A percentile compares a stretch with the other conserved stretches of the same genome.
phyloP scores from a whole-genome alignment of 306 rosid species.

The Prunus fruticosa region DNA sequence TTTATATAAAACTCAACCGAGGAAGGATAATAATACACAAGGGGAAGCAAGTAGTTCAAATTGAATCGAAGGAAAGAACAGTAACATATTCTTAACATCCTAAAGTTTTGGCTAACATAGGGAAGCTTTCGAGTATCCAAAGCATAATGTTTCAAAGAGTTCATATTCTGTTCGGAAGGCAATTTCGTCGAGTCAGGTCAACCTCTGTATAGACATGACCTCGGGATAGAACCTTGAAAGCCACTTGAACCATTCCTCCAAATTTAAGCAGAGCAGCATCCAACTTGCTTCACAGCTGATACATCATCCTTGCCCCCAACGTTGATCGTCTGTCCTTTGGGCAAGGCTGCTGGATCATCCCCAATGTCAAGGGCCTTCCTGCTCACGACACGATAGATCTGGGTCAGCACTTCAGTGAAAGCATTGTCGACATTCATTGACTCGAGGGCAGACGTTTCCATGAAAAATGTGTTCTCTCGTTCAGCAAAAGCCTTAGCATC shows the following conservation, averaged over 20 bases:
- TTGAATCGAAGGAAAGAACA: slow-evolving; percentile 20
- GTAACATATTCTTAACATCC: slow-evolving; percentile 18
- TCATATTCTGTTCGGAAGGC: slow-evolving; percentile 32
- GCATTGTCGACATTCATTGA: slow-evolving; percentile 69
- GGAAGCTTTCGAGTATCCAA: slow-evolving; percentile 20
- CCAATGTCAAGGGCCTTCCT: slow-evolving; percentile 71
- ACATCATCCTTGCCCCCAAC: slow-evolving; percentile 67
- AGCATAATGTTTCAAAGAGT: slow-evolving; percentile 22
- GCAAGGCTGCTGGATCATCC: slow-evolving; percentile 75
- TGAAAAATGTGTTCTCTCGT: slow-evolving; percentile 60
- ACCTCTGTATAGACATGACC: slow-evolving; percentile 40
- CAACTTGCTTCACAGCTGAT: slow-evolving; percentile 66
- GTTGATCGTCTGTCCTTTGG: slow-evolving; percentile 64
- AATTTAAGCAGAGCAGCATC: slow-evolving; percentile 57
- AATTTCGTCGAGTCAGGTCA: slow-evolving; percentile 18
- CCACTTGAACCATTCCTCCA: slow-evolving; percentile 11
- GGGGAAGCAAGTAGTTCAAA: slow-evolving; percentile 15
- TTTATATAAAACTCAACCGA: slow-evolving; percentile 5
- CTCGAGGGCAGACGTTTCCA: slow-evolving; percentile 85
- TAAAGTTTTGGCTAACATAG: slow-evolving; percentile 25
- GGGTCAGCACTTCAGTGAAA: slow-evolving; percentile 68
- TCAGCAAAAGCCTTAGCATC: slow-evolving; percentile 60
- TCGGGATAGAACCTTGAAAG: slow-evolving; percentile 17
- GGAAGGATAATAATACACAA: slow-evolving; percentile 19
- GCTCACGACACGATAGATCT: slow-evolving; percentile 59